Percentiles rank a stretch among this genome's conserved stretches.
phyloP scores from a whole-genome alignment of 148 eudicot species.

The Rhododendron williamsianum region DNA sequence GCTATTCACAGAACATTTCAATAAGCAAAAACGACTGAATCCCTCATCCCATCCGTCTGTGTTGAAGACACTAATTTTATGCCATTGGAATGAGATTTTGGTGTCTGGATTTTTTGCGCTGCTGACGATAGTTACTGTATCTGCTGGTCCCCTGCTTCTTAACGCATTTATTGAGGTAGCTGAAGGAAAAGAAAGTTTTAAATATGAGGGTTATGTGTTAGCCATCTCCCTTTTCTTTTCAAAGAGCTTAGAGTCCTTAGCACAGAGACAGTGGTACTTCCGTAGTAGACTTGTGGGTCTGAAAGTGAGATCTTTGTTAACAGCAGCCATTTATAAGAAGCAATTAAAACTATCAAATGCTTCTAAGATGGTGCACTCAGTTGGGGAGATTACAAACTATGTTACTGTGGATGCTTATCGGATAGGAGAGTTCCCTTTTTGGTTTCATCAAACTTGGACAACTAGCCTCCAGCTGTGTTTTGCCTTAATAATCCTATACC shows the following conservation, averaged over 20 bases:
- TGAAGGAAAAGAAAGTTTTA: constrained; percentile 59
- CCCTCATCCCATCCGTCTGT: constrained; percentile 46
- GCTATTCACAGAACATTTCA: constrained; percentile 37
- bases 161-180: constrained; percentile 84
- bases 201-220: constrained; percentile 58
- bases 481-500: constrained; percentile 35
- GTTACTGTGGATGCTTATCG: constrained; percentile 64
- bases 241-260: constrained; percentile 60
- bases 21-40: constrained; percentile 33
- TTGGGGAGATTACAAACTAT: constrained; percentile 73
- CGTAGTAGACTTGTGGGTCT: constrained; percentile 59
- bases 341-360: constrained; percentile 69
- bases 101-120: constrained; percentile 78
- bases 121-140: constrained; percentile 53
- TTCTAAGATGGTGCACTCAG: constrained; percentile 56
- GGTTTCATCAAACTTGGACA: constrained; percentile 65
- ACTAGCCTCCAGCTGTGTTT: constrained; percentile 53
- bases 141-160: constrained; percentile 81
- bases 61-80: constrained; percentile 49
- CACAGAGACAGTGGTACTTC: constrained; percentile 82
- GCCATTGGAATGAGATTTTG: constrained; percentile 65
- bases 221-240: constrained; percentile 54
- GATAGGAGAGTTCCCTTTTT: constrained; percentile 79
- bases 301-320: constrained; percentile 64
- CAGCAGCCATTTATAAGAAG: constrained; percentile 73